Evolutionary conservation across 108 stramenopile species (phyloP).

Genomic region (Nannochloropsis granulata): DNA sequence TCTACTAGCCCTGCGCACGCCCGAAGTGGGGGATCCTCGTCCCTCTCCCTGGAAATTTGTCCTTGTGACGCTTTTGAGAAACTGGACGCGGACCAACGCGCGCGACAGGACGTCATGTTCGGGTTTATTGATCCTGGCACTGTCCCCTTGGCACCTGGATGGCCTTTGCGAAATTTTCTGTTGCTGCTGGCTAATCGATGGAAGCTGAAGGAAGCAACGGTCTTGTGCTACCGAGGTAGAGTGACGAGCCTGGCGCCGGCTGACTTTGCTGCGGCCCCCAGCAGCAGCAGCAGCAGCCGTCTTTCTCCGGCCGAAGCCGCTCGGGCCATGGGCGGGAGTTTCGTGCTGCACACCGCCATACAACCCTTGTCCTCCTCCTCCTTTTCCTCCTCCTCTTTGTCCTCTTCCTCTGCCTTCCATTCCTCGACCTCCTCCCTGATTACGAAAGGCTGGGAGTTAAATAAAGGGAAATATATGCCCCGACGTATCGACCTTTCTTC

Average conservation of each 20-base stretch:
- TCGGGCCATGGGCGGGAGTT: not conserved
- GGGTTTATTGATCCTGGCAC: constrained; percentile 28
- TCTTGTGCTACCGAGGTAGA: constrained; percentile 31
- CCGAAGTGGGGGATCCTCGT: not conserved
- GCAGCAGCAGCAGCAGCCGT: not conserved
- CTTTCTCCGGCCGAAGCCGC: not conserved
- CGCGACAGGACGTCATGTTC: constrained; percentile 1
- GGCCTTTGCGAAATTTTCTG: constrained; percentile 37
- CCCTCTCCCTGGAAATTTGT: not conserved
- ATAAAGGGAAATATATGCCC: constrained; percentile 40
- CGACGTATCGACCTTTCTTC: constrained; percentile 33
- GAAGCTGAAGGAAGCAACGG: constrained; percentile 16
- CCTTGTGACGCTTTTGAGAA: not conserved
- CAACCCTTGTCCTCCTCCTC: not conserved
- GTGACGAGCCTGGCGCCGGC: not conserved
- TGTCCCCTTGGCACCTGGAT: constrained; percentile 20
- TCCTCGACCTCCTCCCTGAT: not conserved
- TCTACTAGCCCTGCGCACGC: not conserved
- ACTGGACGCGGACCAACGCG: not conserved
- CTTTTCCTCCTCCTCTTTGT: not conserved
- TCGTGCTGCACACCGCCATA: not conserved
- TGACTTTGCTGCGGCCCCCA: not conserved
- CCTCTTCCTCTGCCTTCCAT: not conserved
- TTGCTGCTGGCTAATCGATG: constrained; percentile 26
- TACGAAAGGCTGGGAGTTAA: constrained; percentile 38